Conservation (phyloP, 495 filamentous ascomycete genomes). For the Penicillium coprophilum region DNA sequence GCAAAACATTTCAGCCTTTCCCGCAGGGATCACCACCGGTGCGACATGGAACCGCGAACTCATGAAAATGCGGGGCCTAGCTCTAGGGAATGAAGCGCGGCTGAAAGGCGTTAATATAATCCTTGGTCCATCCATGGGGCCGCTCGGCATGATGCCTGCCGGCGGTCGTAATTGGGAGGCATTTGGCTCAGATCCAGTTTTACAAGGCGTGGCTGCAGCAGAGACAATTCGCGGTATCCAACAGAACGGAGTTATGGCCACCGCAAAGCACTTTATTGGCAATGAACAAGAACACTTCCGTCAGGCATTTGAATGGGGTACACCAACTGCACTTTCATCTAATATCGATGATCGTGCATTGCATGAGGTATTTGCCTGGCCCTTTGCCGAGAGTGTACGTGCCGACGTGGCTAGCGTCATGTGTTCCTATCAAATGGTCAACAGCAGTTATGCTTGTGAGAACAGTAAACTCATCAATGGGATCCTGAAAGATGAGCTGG, state of each 20-base stretch:
- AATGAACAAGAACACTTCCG: slow-evolving; percentile 92
- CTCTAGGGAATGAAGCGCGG: slow-evolving; percentile 68
- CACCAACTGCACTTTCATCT: slow-evolving; percentile 70
- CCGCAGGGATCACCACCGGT: slow-evolving; percentile 81
- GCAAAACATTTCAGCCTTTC: slow-evolving; percentile 75
- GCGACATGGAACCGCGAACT: slow-evolving; percentile 84
- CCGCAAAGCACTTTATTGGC: slow-evolving; percentile 75
- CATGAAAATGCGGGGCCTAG: slow-evolving; percentile 68
- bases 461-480: slow-evolving; percentile 93
- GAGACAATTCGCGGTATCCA: slow-evolving; percentile 77
- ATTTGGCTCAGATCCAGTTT: slow-evolving; percentile 75
- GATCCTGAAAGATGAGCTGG: slow-evolving; percentile 89
- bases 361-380: slow-evolving; percentile 88
- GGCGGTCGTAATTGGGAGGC: slow-evolving; percentile 94
- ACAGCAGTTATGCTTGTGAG: slow-evolving; percentile 86
- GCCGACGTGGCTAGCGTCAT: slow-evolving; percentile 87
- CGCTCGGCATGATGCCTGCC: slow-evolving; percentile 75
- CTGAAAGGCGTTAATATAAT: slow-evolving; percentile 73
- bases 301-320: slow-evolving; percentile 70
- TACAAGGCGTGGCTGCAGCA: slow-evolving; percentile 65
- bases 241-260: slow-evolving; percentile 77
- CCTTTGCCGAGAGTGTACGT: slow-evolving; percentile 81
- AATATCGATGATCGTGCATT: slow-evolving; percentile 82
- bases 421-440: slow-evolving; percentile 88
- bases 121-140: slow-evolving; percentile 74